Evolutionary conservation across 306 rosid species (phyloP), one percentile per base, ranked within the genome.

Genomic region (Trifolium dubium): DNA sequence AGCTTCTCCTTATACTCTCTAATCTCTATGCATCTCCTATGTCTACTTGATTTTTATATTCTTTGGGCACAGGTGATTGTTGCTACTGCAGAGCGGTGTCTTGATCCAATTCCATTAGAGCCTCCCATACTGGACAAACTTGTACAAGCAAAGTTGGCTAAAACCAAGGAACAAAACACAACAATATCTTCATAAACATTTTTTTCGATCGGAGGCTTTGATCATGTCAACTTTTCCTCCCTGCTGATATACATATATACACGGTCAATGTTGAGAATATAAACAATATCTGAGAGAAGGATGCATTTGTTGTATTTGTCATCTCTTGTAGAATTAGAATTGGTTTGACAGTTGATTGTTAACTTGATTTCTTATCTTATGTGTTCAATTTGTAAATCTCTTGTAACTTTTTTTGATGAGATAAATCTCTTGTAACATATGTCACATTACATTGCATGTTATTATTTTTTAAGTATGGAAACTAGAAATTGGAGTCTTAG

Each of bases 101-200:
- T 94, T 8, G 98, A 94, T 64, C 90, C 97, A 51, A 81, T 82
- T 80, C 95, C 94, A 32, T 76, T 94, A 76, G 97, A 91, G 74
- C 90, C 92, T 62, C 91, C 96, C 71, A 94, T 94, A 68, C 77
- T 94, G 77, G 97, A 91, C 86, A 91, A 82, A 77, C 98, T 91
- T 64, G 77, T 87, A 88, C 95, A 84, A 75, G 85, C 91, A 10
- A 94, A 94, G 86, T 77, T 89, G 89, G 86, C 86, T 13, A 91
- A 88, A 76, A 75, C 86, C 34, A 81, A 62, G 78, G 88, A 89
- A 54, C 90, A 76, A 70, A 82, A 53, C 62, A 69, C 87, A 71
- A 66, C 87, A 71, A 54, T 40, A 71, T 50, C 90, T 82, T 76
- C 83, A n/a, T 85, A 61, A 80, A 30, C 62, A 74, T 59, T 41